Evolutionary conservation across 1,284 basidiomycete species (phyloP), one percentile per base, ranked within the genome.

Genomic region (Taiwanofungus camphoratus): DNA sequence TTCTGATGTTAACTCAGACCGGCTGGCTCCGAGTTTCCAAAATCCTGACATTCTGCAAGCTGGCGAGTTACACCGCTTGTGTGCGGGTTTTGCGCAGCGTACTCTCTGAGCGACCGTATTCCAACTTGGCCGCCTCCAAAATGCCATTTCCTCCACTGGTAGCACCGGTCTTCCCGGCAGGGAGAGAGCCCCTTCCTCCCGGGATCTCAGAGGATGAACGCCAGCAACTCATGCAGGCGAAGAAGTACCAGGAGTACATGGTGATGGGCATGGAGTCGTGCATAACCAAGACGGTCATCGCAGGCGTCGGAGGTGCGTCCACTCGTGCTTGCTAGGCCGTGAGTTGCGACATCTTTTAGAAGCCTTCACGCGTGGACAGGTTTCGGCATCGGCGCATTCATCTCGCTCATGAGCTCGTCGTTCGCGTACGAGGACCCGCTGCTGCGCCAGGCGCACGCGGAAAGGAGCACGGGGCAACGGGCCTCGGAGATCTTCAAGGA

Each of bases 401-500:
- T 99, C 69, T 91, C 92, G 1, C 75, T 99, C 49, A 95, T 99
- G 92, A 92, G 89, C 33, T 76, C 92, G 11, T 92, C 91, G 23
- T 95, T 99, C 60, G 87, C 88, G 20, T 93, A 96, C 58, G 95
- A 98, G 63, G 95, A 98, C 63, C 95, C 95, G 5, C 68, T 92
- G 38, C 74, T 90, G 29, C 79, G 89, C 37, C 71, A 81, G 37
- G 77, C 79, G 49, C 69, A 70, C n/a, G 74, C 77, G 45, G 68
- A 77, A 12, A 59, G 84, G 66, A 79, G 67, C 49, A 79, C 76
- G 34, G 74, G 73, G 22, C 84, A 92, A 62, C 91, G 94, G 59
- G 88, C 92, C 0, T 74, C 79, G 36, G 82, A 87, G 54, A 83
- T 96, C 31, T 90, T 98, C 66, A 90, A 83, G 60, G 94, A 98